phyloP scores from a whole-genome alignment of 768 basidiomycete species.

The Lentinula detonsa region DNA sequence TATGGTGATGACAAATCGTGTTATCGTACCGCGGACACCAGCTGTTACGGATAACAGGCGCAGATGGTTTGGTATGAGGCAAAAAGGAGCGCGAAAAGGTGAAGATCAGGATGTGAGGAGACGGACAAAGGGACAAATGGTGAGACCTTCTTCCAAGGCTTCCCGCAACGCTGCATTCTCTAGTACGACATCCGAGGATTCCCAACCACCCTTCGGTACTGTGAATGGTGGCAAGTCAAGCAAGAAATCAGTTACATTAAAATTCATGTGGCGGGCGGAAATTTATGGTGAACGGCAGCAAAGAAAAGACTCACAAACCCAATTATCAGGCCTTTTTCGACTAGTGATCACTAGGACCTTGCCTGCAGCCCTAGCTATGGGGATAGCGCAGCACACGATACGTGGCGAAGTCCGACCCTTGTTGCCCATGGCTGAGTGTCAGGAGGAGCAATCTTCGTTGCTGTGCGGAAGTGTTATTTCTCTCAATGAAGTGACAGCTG shows the following conservation, averaged over 20 bases:
- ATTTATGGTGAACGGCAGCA: not conserved
- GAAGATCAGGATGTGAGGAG: conserved; percentile 65
- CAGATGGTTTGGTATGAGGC: conserved; percentile 15
- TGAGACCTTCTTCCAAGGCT: conserved; percentile 96
- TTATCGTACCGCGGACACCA: conserved; percentile 83
- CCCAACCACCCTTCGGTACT: conserved; percentile 96
- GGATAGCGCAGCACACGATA: conserved; percentile 88
- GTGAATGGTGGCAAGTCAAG: conserved; percentile 10
- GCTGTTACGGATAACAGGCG: conserved; percentile 41
- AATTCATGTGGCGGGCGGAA: no score
- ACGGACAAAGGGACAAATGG: conserved; percentile 73
- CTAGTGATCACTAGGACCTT: conserved; percentile 83
- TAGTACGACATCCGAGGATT: conserved; percentile 70
- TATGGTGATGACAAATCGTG: conserved; percentile 80
- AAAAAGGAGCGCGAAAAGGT: conserved; percentile 23
- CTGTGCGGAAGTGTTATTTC: not conserved
- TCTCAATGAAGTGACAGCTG: not conserved
- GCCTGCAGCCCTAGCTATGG: conserved; percentile 65
- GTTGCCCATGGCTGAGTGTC: conserved; percentile 35
- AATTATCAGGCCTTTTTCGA: conserved; percentile 71
- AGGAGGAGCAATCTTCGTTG: not conserved
- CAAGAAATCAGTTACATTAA: not conserved
- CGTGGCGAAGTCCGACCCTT: conserved; percentile 80
- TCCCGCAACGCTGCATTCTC: conserved; percentile 88
- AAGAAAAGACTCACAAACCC: conserved; percentile 73